These are phyloP conservation scores for Lathyrus sativus DNA, from an alignment of 306 rosid genomes.

Conservation along the genomic window DNA sequence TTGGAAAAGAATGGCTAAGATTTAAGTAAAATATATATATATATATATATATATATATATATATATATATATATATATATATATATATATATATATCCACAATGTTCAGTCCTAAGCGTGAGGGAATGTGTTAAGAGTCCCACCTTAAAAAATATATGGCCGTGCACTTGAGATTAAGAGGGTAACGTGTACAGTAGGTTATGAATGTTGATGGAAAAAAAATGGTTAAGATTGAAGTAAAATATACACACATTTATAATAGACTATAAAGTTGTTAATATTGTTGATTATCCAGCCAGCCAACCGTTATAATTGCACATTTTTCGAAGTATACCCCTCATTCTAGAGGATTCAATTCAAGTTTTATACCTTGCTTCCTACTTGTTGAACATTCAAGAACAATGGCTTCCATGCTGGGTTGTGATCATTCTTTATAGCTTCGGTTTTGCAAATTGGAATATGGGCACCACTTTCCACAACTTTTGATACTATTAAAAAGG, in stretches of 20 bases:
- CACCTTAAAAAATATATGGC: too few species aligned
- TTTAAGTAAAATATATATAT: too few species aligned
- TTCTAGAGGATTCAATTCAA: background rate
- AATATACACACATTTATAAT: slow-evolving; percentile 5
- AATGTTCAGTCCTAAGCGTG: too few species aligned
- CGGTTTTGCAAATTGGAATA: slow-evolving; percentile 92
- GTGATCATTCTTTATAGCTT: slow-evolving; percentile 86
- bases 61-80: too few species aligned
- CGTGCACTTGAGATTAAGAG: too few species aligned
- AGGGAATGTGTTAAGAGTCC: too few species aligned
- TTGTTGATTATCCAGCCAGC: slow-evolving; percentile 18
- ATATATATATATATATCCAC: too few species aligned
- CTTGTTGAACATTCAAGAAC: slow-evolving; percentile 87
- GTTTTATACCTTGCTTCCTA: slow-evolving; percentile 88
- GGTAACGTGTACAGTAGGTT: background rate
- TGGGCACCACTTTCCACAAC: slow-evolving; percentile 64
- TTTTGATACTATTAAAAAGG: slow-evolving; percentile 84
- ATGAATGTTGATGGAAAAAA: background rate
- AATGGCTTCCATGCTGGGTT: slow-evolving; percentile 85
- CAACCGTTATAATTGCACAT: background rate
- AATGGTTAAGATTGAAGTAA: slow-evolving; percentile 4
- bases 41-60: too few species aligned
- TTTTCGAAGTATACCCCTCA: slow-evolving; percentile 9
- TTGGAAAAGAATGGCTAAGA: too few species aligned
- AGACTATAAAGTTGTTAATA: background rate